Conservation (phyloP, 2,329 filamentous ascomycete genomes). For the Sarocladiaceae sp. region DNA sequence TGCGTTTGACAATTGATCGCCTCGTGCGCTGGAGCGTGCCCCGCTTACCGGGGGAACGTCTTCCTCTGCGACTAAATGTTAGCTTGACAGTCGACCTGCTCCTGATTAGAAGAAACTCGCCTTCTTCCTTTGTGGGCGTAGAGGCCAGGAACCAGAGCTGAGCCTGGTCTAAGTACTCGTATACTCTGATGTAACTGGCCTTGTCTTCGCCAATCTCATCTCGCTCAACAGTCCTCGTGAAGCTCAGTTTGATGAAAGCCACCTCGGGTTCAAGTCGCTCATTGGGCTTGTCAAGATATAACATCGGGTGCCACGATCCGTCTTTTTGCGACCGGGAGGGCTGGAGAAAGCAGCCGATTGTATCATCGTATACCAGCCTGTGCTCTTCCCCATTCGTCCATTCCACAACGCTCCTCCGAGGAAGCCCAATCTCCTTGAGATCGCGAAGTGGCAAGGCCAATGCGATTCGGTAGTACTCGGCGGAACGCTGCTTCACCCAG, state of each 20-base stretch:
- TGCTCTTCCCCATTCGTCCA: too few relatives aligned
- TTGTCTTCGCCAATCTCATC: neutral
- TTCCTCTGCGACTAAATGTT: too few relatives aligned
- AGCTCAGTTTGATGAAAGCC: neutral
- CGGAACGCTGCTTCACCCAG: neutral
- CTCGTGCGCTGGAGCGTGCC: too few relatives aligned
- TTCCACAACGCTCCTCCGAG: too few relatives aligned
- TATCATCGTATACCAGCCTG: neutral
- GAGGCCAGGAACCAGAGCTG: neutral
- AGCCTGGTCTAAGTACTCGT: neutral
- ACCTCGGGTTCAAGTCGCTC: neutral
- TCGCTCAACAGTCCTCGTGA: neutral
- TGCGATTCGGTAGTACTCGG: neutral
- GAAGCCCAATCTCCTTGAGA: neutral
- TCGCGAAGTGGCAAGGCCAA: neutral
- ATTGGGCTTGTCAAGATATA: neutral
- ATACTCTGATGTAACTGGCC: neutral
- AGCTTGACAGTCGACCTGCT: too few relatives aligned
- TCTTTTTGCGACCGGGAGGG: too few relatives aligned
- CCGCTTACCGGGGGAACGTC: too few relatives aligned
- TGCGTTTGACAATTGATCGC: too few relatives aligned
- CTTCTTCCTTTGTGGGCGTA: too few relatives aligned
- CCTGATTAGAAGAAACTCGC: too few relatives aligned
- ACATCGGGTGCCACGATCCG: too few relatives aligned
- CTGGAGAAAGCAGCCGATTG: neutral